phyloP scores from a whole-genome alignment of 2,329 filamentous ascomycete genomes.

The Lachnellula suecica region DNA sequence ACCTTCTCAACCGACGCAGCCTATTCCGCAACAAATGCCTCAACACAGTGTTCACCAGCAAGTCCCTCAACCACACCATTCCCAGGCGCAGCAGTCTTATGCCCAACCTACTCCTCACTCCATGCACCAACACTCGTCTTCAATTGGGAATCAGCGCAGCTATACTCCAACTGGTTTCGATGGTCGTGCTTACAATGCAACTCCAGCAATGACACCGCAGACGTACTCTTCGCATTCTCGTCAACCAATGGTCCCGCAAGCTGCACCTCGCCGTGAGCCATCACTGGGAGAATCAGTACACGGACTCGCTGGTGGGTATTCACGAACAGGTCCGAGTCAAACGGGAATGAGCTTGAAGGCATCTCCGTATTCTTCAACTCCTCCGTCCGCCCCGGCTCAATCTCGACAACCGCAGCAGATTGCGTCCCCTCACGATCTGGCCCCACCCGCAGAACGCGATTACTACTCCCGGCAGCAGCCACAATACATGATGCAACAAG shows the following conservation, averaged over 20 bases:
- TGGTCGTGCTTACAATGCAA: conserved; percentile 39
- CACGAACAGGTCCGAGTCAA: conserved; percentile 25
- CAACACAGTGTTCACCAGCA: conserved; percentile 50
- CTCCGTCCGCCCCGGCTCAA: conserved; percentile 20
- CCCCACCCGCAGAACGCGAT: conserved; percentile 30
- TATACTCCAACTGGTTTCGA: conserved; percentile 31
- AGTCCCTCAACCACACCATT: conserved; percentile 39
- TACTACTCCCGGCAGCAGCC: conserved; percentile 29
- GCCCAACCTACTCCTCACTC: conserved; percentile 47
- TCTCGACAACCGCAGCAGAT: conserved; percentile 22
- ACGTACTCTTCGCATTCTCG: conserved; percentile 28
- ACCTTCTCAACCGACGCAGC: conserved; percentile 24
- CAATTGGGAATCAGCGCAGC: conserved; percentile 28
- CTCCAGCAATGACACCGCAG: conserved; percentile 30
- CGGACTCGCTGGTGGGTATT: conserved; percentile 25
- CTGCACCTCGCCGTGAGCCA: conserved; percentile 29
- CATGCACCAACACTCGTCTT: conserved; percentile 48
- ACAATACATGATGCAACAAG: conserved; percentile 29
- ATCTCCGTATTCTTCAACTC: conserved; percentile 33
- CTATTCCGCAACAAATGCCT: conserved; percentile 35
- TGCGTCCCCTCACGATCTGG: conserved; percentile 29
- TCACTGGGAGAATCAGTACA: conserved; percentile 28
- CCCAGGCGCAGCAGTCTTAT: conserved; percentile 42
- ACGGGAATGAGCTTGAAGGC: conserved; percentile 30
- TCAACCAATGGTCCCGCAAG: conserved; percentile 27